Conservation (phyloP, 2,329 filamentous ascomycete genomes). For the Calonectria naviculata region DNA sequence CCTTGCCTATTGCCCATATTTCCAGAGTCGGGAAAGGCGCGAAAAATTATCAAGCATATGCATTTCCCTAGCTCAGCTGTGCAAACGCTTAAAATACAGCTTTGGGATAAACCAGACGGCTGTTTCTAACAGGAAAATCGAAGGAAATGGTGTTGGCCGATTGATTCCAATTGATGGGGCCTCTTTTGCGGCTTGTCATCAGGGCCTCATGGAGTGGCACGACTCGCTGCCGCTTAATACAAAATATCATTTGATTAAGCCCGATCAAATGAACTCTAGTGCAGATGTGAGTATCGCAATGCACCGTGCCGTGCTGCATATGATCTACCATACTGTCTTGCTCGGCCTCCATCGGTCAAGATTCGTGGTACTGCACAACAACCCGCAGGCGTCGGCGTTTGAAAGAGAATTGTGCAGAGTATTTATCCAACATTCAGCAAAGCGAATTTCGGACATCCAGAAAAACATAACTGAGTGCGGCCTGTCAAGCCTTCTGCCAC, state of each 20-base stretch:
- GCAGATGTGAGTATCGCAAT: constrained; percentile 59
- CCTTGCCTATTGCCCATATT: not conserved
- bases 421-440: constrained; percentile 84
- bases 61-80: constrained; percentile 89
- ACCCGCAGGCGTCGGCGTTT: constrained; percentile 66
- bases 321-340: constrained; percentile 84
- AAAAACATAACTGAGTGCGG: not conserved
- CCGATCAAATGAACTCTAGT: not conserved
- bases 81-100: constrained; percentile 90
- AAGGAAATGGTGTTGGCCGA: constrained; percentile 48
- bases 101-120: constrained; percentile 62
- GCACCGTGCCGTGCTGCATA: constrained; percentile 86
- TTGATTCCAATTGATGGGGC: constrained; percentile 69
- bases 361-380: constrained; percentile 71
- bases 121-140: not conserved
- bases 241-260: constrained; percentile 23
- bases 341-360: not conserved
- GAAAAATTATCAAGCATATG: constrained; percentile 80
- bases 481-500: not conserved
- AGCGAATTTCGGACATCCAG: constrained; percentile 73
- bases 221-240: constrained; percentile 71
- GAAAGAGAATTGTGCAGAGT: constrained; percentile 83
- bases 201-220: constrained; percentile 79
- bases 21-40: not conserved
- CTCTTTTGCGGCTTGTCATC: constrained; percentile 63